Base-by-base conservation (phyloP, 352 stramenopile genomes). In the Globisporangium viniferum region DNA sequence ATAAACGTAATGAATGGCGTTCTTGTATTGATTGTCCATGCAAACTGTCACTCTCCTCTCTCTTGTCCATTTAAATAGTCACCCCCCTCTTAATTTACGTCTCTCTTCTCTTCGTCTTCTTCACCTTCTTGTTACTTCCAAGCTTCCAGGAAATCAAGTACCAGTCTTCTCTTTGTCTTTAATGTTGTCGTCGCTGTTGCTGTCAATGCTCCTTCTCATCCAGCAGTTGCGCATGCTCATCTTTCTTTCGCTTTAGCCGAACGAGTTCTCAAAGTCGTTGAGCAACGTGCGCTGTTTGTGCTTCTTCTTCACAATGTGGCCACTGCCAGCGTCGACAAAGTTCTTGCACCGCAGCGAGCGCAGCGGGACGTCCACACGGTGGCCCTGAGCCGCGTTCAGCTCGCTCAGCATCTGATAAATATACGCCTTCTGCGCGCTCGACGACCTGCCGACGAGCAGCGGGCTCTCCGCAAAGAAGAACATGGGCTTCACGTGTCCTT, bases 381-480 rank as follows among this genome's bases (percentile, higher is more conserved):
- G 66, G 10, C 80, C 80, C 31, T 79, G 74, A 2, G 73, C 67
- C 22, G 71, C 73, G 51, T 93, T 93, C 2, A 93, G 75, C 44
- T 85, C 75, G 7, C 78, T 39, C 33, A 93, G 75, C 49, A 91
- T 67, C 39, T 67, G 58, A 33, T 79, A 84, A 29, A 91, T 80
- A n/a, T 76, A 77, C 49, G 73, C 66, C 55, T 83, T 84, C 60
- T 92, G 83, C 53, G 70, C 72, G 2, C 60, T 22, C 12, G 76
- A 79, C 15, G 81, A 48, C 14, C 69, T 33, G 7, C 83, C 85
- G 3, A 89, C 79, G 61, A 93, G 75, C 63, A 74, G 75, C n/a
- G 77, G 61, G 68, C 81, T 90, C 69, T 93, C 81, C 0, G 85
- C 85, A 59, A 88, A 93, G 36, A 90, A 64, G 70, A 91, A 87